Base-by-base conservation (phyloP, 2,329 filamentous ascomycete species). In the Xylaria sp. region DNA sequence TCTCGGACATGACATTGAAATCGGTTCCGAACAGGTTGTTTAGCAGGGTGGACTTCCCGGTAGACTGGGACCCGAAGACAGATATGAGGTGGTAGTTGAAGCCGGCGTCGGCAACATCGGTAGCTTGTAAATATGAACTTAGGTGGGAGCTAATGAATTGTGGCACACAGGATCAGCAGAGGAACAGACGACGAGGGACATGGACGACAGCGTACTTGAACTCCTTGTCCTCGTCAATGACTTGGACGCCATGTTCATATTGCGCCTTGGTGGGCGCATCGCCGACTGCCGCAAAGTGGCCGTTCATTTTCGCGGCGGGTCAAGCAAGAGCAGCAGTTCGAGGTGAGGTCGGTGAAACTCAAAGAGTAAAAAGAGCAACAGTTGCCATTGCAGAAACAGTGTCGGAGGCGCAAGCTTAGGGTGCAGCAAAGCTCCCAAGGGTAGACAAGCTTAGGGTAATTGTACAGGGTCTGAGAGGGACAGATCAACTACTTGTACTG, bases 81-180 rank as follows among this genome's bases (percentile, higher is more conserved):
- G 95, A 97, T 78, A 99, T 97, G 77, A 99, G 89, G 81, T 99
- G 96, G 83, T 99, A 99, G 83, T 98, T 97, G 88, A 99, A 99
- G 77, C 96, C 96, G 70, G 94, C 90, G 68, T 92, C 89, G 73
- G 93, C 92, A 73, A 97, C 89, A 76, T 92, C 86, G 78, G 94
- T 92, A 71, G 89, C 83, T 72, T 88, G 86, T 73, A 99, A 89
- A 80, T 99, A 99, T 66, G 89, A 88, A 75, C 90, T 91, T 75
- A 99, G 84, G 75, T 92, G 88, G 65, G 88, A 81, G 81, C 93
- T 97, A 60, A 59, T 25, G 55, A 63, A 50, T 42, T 51, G 49
- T 62, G 54, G 63, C 53, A 59, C 54, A 5, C 10, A n/a, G 39
- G 47, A 66, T 72, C 58, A 73, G 72, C 58, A 36, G 53, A 54